phyloP scores from a whole-genome alignment of 176 grass and related monocot genomes.

The Alloteropsis semialata region DNA sequence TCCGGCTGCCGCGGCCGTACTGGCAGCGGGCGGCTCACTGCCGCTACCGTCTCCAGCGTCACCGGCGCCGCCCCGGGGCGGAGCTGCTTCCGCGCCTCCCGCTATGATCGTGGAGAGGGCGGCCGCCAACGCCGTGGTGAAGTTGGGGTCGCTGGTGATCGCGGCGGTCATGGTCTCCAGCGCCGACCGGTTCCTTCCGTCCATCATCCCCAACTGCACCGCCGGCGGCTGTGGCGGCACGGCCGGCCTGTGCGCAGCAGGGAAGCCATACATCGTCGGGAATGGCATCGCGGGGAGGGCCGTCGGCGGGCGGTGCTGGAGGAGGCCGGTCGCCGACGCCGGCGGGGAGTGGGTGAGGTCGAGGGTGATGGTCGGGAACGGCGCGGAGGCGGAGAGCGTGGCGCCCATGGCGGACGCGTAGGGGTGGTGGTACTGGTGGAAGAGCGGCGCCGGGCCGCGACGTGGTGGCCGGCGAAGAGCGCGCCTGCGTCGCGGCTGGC shows the following conservation, averaged over 20 bases:
- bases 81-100: background rate
- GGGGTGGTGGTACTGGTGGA: slow-evolving; percentile 33
- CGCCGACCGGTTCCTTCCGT: background rate
- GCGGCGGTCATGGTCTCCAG: slow-evolving; percentile 62
- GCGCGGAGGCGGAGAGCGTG: slow-evolving; percentile 73
- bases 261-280: slow-evolving; percentile 39
- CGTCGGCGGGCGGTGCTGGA: slow-evolving; percentile 8
- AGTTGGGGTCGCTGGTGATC: slow-evolving; percentile 68
- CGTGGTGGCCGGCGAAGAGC: slow-evolving; percentile 46
- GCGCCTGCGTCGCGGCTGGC: slow-evolving; percentile 45
- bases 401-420: slow-evolving; percentile 50
- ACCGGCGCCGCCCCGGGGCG: background rate
- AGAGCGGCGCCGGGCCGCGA: slow-evolving; percentile 39
- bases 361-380: slow-evolving; percentile 77
- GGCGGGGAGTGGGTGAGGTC: slow-evolving; percentile 59
- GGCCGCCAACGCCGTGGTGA: slow-evolving; percentile 54
- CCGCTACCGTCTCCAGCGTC: background rate
- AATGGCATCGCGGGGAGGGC: background rate
- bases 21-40: background rate
- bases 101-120: slow-evolving; percentile 72
- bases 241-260: slow-evolving; percentile 11
- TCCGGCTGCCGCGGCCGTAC: background rate
- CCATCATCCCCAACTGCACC: background rate
- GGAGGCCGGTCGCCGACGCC: background rate
- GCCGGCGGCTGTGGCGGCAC: background rate